Percentiles rank a stretch among this genome's conserved stretches.
These are phyloP conservation scores for Hericium rajendrae DNA, from an alignment of 768 basidiomycete species.

Conservation along the genomic window DNA sequence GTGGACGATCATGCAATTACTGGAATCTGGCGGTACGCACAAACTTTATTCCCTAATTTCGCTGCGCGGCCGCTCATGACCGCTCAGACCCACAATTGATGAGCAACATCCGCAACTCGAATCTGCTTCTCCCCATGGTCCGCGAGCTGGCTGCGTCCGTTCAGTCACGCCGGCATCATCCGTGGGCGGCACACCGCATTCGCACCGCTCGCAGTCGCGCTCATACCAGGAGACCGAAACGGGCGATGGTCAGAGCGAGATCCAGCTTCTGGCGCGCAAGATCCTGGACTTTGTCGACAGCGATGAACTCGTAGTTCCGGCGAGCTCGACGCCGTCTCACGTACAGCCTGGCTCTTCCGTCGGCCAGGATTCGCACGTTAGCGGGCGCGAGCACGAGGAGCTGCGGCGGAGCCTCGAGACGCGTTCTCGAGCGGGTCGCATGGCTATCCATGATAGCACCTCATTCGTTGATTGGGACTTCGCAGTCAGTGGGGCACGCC, in stretches of 20 bases:
- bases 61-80: not conserved
- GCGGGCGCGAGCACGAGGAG: slow-evolving; percentile 63
- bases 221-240: slow-evolving; percentile 79
- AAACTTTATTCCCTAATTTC: not conserved
- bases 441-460: slow-evolving; percentile 11
- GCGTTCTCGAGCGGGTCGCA: slow-evolving; percentile 65
- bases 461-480: not conserved
- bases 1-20: slow-evolving; percentile 96
- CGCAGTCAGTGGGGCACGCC: not conserved
- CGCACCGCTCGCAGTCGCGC: slow-evolving; percentile 56
- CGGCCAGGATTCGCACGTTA: slow-evolving; percentile 41
- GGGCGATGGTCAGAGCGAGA: slow-evolving; percentile 86
- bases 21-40: slow-evolving; percentile 82
- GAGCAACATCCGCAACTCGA: slow-evolving; percentile 82
- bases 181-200: slow-evolving; percentile 56
- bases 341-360: slow-evolving; percentile 62
- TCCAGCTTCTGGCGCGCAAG: slow-evolving; percentile 72
- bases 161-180: slow-evolving; percentile 65
- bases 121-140: slow-evolving; percentile 75
- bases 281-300: slow-evolving; percentile 84
- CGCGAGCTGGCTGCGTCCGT: slow-evolving; percentile 70
- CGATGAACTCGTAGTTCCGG: slow-evolving; percentile 53
- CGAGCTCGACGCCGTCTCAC: slow-evolving; percentile 56
- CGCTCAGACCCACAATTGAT: slow-evolving; percentile 73
- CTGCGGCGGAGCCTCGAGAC: slow-evolving; percentile 69